Conservation (phyloP, 805 yeast species). For the Hanseniaspora singularis region DNA sequence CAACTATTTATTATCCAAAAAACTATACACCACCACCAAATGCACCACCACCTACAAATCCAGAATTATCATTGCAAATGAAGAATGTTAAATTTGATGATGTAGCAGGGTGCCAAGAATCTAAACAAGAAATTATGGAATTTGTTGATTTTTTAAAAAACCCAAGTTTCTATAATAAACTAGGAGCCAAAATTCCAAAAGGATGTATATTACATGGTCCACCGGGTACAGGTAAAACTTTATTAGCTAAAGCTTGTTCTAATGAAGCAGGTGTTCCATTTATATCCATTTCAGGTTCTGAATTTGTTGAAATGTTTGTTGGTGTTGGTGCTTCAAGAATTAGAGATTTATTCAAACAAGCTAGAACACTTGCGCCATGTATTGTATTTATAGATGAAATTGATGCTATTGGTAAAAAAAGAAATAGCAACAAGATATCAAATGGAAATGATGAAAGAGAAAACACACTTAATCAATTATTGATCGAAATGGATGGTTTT, state of each 20-base stretch:
- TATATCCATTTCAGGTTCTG: slow-evolving; percentile 91
- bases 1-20: slow-evolving; percentile 26
- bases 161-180: slow-evolving; percentile 76
- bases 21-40: slow-evolving; percentile 11
- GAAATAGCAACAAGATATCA: slow-evolving; percentile 24
- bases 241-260: slow-evolving; percentile 95
- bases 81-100: slow-evolving; percentile 78
- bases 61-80: too few species aligned
- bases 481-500: slow-evolving; percentile 99
- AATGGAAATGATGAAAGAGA: slow-evolving; percentile 88
- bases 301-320: slow-evolving; percentile 96
- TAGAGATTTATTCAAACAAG: slow-evolving; percentile 84
- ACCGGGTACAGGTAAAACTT: slow-evolving; percentile 98
- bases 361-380: slow-evolving; percentile 87
- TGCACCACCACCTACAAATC: slow-evolving; percentile 9
- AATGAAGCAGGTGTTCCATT: slow-evolving; percentile 99
- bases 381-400: slow-evolving; percentile 97
- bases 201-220: slow-evolving; percentile 97
- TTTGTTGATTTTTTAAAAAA: slow-evolving; percentile 86
- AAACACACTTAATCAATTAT: slow-evolving; percentile 83
- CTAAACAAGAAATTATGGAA: slow-evolving; percentile 95
- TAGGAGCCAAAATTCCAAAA: slow-evolving; percentile 96
- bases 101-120: slow-evolving; percentile 96
- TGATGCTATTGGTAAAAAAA: slow-evolving; percentile 96
- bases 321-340: slow-evolving; percentile 99